phyloP scores from a whole-genome alignment of 2,329 filamentous ascomycete species.

The Bipolaris zeicola region DNA sequence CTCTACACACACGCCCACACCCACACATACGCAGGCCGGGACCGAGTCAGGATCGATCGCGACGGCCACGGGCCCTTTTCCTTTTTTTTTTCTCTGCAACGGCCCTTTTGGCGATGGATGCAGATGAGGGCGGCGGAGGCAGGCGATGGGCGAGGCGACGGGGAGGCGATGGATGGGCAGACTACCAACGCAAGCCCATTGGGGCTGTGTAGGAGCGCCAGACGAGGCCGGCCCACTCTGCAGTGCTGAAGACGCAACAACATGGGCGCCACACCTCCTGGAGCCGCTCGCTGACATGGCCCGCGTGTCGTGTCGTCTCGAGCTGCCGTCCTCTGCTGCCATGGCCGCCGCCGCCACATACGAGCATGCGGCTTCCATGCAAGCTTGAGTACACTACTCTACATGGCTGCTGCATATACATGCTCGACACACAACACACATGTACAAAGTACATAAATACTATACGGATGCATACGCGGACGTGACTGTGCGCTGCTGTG shows the following conservation, averaged over 20 bases:
- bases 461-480: no score
- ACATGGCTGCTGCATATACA: no score
- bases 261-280: neutral
- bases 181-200: constrained; percentile 13
- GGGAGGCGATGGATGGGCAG: constrained; percentile 2
- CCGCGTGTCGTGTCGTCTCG: neutral
- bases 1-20: no score
- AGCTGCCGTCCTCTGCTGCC: no score
- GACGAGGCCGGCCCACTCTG: constrained; percentile 1
- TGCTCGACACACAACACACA: no score
- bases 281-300: neutral
- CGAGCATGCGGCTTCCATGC: no score
- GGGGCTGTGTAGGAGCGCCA: constrained; percentile 12
- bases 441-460: no score
- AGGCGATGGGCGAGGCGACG: neutral
- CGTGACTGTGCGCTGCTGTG: no score
- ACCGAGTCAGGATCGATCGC: neutral
- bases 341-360: no score
- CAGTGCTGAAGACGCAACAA: neutral
- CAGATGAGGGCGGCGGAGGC: no score
- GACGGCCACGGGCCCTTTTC: neutral
- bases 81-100: neutral
- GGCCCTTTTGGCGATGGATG: neutral
- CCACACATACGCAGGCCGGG: neutral
- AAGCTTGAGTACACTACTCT: no score